Evolutionary conservation across 768 basidiomycete species (phyloP).

Genomic region (Xanthoconium stramineum): DNA sequence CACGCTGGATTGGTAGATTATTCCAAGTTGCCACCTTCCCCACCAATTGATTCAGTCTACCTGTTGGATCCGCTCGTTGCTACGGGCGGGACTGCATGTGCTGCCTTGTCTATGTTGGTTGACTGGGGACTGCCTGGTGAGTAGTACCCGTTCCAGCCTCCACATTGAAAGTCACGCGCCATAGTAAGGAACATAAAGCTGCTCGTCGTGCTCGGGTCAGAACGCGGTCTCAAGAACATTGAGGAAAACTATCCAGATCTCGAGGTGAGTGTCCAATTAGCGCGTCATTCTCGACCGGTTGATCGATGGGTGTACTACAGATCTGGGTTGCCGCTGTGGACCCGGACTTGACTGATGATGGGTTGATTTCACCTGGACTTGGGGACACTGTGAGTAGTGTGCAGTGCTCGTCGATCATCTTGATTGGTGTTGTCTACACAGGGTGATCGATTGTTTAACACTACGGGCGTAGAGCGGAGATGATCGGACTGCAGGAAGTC

Average conservation of each 20-base stretch:
- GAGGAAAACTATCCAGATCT: constrained; percentile 68
- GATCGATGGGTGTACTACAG: constrained; percentile 37
- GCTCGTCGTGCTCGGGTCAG: constrained; percentile 76
- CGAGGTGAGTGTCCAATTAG: constrained; percentile 49
- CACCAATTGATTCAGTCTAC: constrained; percentile 80
- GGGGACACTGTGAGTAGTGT: constrained; percentile 74
- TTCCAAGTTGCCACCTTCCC: constrained; percentile 77
- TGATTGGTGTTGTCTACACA: constrained; percentile 28
- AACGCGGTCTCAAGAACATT: constrained; percentile 68
- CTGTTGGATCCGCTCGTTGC: constrained; percentile 92
- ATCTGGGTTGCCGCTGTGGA: constrained; percentile 89
- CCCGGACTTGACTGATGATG: constrained; percentile 62
- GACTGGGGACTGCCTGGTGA: constrained; percentile 79
- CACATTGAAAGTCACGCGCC: neutral
- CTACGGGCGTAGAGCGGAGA: constrained; percentile 34
- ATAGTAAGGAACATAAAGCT: constrained; percentile 74
- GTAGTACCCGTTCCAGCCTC: constrained; percentile 13
- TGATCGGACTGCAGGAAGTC: neutral
- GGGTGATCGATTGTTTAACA: constrained; percentile 87
- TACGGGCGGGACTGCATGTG: constrained; percentile 88
- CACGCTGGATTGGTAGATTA: constrained; percentile 54
- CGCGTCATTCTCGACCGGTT: neutral
- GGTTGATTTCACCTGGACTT: constrained; percentile 84
- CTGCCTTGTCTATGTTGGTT: constrained; percentile 80
- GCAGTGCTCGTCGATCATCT: neutral